Conservation (phyloP, 176 grass and related monocot species). For the Zea luxurians region DNA sequence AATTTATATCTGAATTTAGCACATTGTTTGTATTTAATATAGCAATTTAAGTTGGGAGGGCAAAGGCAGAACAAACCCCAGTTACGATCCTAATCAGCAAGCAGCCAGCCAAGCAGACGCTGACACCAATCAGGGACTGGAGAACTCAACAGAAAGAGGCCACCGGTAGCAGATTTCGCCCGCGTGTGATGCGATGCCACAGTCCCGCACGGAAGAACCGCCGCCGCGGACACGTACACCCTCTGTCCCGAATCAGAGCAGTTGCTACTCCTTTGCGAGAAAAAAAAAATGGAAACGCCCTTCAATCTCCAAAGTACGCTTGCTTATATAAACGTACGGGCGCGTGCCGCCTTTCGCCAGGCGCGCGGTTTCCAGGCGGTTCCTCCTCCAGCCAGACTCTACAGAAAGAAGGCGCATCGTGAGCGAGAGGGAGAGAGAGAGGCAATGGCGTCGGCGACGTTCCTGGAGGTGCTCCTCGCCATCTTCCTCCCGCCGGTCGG, state of each 20-base stretch:
- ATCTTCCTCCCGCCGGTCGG: conserved; percentile 90
- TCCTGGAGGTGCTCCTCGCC: conserved; percentile 83
- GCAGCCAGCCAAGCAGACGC: neutral
- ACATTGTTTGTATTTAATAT: too few relatives aligned
- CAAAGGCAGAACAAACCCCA: too few relatives aligned
- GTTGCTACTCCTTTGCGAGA: neutral
- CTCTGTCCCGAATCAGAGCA: neutral
- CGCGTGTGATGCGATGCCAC: neutral
- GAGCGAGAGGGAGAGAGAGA: neutral
- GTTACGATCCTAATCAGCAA: neutral
- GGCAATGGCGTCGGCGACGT: conserved; percentile 76
- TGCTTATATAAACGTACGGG: conserved; percentile 12
- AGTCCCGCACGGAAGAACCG: neutral
- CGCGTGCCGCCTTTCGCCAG: neutral
- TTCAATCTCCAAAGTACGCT: neutral
- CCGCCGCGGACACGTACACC: conserved; percentile 2
- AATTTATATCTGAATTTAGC: too few relatives aligned
- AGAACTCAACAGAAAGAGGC: conserved; percentile 18
- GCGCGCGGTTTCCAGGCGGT: neutral
- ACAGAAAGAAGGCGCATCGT: neutral
- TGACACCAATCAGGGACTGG: neutral
- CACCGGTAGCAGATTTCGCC: conserved; percentile 2
- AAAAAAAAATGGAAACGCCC: neutral
- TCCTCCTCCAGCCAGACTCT: too few relatives aligned
- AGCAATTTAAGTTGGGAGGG: too few relatives aligned